Evolutionary conservation across 176 grass and related monocot genomes (phyloP).

Genomic region (Ampelocalamus luodianensis): DNA sequence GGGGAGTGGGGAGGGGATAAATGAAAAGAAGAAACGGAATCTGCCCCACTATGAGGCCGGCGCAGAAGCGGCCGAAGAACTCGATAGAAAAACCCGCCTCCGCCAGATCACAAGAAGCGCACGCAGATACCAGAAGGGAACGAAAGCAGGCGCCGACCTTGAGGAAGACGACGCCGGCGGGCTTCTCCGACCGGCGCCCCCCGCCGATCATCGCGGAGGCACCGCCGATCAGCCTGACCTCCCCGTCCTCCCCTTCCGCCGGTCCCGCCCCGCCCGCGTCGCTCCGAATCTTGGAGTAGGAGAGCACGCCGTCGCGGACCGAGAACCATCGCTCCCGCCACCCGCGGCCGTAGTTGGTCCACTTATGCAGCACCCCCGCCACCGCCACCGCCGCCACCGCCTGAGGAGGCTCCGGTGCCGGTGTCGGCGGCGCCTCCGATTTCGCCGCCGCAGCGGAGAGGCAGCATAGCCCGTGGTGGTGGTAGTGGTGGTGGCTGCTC

Average conservation of each 20-base stretch:
- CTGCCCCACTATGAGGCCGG: too few species aligned
- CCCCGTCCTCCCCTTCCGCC: slow-evolving; percentile 29
- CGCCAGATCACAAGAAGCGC: slow-evolving; percentile 27
- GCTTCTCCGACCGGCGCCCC: slow-evolving; percentile 44
- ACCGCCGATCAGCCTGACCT: slow-evolving; percentile 64
- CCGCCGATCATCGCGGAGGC: slow-evolving; percentile 42
- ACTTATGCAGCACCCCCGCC: slow-evolving; percentile 72
- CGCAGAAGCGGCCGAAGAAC: too few species aligned
- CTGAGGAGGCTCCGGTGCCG: background rate
- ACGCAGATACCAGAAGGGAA: background rate
- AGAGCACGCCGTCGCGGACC: slow-evolving; percentile 70
- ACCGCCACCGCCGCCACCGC: slow-evolving; percentile 46
- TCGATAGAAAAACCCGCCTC: too few species aligned
- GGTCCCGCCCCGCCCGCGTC: background rate
- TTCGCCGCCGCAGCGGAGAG: slow-evolving; percentile 45
- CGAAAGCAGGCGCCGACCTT: slow-evolving; percentile 30
- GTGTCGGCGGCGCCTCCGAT: slow-evolving; percentile 37
- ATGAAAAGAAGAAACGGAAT: slow-evolving; percentile 16
- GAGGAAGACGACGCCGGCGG: slow-evolving; percentile 51
- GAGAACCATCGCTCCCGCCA: slow-evolving; percentile 84
- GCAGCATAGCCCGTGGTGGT: slow-evolving; percentile 72
- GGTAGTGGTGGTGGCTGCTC: slow-evolving; percentile 6
- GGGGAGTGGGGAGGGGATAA: background rate
- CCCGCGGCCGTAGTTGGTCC: slow-evolving; percentile 87
- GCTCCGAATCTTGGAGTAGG: slow-evolving; percentile 81